Conservation (phyloP, 1,284 basidiomycete species). For the Tylopilus microsporus region DNA sequence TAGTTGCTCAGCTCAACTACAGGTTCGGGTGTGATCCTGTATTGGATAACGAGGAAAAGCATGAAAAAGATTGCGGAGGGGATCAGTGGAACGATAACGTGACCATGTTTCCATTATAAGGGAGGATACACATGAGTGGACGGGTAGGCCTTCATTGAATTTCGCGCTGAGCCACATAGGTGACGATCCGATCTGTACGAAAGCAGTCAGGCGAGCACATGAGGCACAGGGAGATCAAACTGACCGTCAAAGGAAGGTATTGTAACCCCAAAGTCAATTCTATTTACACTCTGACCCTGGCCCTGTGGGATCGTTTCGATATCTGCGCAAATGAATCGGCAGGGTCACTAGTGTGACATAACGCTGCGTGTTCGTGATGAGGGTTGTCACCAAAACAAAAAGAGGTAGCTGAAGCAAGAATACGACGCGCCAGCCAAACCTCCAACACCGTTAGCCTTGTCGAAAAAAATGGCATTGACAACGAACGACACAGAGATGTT, state of each 20-base stretch:
- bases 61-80: constrained; percentile 15
- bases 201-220: background rate
- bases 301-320: constrained; percentile 2
- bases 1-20: constrained; percentile 44
- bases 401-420: constrained; percentile 19
- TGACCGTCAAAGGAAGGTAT: constrained; percentile 14
- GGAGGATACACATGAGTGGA: background rate
- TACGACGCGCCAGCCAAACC: constrained; percentile 21
- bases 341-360: constrained; percentile 17
- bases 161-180: constrained; percentile 23
- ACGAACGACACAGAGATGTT: constrained; percentile 10
- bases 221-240: background rate
- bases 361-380: background rate
- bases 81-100: constrained; percentile 8
- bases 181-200: constrained; percentile 16
- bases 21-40: constrained; percentile 12
- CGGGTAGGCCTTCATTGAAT: constrained; percentile 19
- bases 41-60: constrained; percentile 18
- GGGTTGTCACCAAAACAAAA: constrained; percentile 14
- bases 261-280: constrained; percentile 21
- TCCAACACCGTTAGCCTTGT: background rate
- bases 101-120: constrained; percentile 12
- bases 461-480: background rate
- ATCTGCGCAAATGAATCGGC: background rate
- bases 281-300: constrained; percentile 16